Base-by-base conservation (phyloP, 257 asterid species). In the Solanum neorickii region DNA sequence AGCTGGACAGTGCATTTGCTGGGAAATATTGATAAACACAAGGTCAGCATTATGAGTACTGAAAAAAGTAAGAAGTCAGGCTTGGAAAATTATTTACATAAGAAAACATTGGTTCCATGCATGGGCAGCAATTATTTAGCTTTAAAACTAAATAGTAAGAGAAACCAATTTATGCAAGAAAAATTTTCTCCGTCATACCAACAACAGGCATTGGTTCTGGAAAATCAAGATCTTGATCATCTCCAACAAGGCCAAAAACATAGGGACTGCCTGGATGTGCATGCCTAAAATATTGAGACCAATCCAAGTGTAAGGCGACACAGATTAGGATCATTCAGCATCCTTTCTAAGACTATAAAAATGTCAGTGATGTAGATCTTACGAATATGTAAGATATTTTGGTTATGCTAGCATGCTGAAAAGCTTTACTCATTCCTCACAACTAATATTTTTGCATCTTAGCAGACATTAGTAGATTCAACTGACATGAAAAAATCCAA, bases 231-330 rank as follows among this genome's bases (percentile, higher is more conserved):
- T 97, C 98, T 47, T 91, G 96, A 84, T 95, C 97, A 89, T 91
- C 99, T 90, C 94, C 98, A 86, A 94, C 97, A 73, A 95, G 98
- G 85, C 99, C 99, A 93, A 95, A 95, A 84, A 97, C 98, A 89
- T 97, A 97, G 59, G 99, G 99, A 92, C 94, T 95, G 83, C 99
- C 99, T 72, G 99, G 99, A 91, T 94, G 97, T 77, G 99, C 99
- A 92, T 97, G 99, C 93, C 99, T 95, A 94, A 89, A 93, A 89
- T 82, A 84, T 86, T 31, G 78, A 86, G 39, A 56, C 39, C 21
- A 78, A 78, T 37, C 41, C 39, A 86, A 86, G 13, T 75, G 86
- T 52, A 77, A 35, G 27, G 56, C n/a, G 72, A 69, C 85, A 47
- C 27, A 29, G 11, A 41, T 80, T 47, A 80, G 68, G 69, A 47